These are phyloP conservation scores for Globisporangium orthogonon DNA, from an alignment of 352 stramenopile species.

Conservation along the genomic window DNA sequence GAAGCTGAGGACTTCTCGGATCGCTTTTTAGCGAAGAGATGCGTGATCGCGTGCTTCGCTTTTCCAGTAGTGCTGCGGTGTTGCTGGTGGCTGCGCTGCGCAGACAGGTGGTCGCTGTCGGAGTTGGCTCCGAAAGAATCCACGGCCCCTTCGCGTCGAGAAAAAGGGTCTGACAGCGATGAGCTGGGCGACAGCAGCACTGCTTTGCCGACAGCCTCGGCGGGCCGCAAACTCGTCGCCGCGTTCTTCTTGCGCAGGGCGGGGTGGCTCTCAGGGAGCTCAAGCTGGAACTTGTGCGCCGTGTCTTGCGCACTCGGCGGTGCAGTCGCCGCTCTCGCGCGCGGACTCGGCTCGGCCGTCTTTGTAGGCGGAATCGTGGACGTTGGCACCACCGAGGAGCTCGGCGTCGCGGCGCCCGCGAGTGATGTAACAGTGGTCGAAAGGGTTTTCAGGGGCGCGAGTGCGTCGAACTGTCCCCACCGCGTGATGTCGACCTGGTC, in stretches of 20 bases:
- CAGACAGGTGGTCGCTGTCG: background rate
- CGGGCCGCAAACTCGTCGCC: background rate
- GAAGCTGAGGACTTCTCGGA: background rate
- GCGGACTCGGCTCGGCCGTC: conserved; percentile 9
- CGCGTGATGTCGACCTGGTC: conserved; percentile 71
- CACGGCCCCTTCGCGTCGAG: background rate
- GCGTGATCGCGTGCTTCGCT: conserved; percentile 16
- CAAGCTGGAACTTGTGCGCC: conserved; percentile 31
- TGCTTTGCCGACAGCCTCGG: background rate
- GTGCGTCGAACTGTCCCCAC: conserved; percentile 58
- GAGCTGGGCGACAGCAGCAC: background rate
- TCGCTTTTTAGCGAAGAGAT: conserved; percentile 18
- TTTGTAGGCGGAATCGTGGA: conserved; percentile 12
- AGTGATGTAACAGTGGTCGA: conserved; percentile 27
- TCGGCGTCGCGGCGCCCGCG: conserved; percentile 13
- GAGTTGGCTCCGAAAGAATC: background rate
- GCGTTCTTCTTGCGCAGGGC: conserved; percentile 31
- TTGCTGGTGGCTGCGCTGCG: background rate
- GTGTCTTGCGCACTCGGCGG: conserved; percentile 3
- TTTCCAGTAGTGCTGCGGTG: conserved; percentile 14
- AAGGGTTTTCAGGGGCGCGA: conserved; percentile 54
- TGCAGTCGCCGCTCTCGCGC: conserved; percentile 2
- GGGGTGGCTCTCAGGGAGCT: conserved; percentile 37
- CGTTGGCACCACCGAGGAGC: conserved; percentile 4
- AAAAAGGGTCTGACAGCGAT: background rate